A percentile compares a stretch with the other conserved stretches of the same genome.
Conservation (phyloP, 345 rosid species). For the Excoecaria cochinchinensis region DNA sequence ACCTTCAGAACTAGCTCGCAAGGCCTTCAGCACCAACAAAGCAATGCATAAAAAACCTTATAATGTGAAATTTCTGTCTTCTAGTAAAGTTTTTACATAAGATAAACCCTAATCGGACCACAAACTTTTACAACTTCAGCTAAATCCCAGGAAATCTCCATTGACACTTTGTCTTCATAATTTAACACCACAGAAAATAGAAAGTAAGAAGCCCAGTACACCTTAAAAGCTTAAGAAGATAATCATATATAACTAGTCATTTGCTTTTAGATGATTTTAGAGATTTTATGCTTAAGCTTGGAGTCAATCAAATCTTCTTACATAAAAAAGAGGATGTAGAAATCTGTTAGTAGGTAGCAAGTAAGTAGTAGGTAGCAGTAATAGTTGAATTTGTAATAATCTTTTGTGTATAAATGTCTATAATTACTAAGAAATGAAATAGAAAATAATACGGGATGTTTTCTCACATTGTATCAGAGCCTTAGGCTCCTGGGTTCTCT, state of each 20-base stretch:
- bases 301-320: background rate
- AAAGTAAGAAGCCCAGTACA: no score
- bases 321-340: background rate
- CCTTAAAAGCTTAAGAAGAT: background rate
- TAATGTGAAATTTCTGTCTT: background rate
- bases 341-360: no score
- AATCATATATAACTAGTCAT: background rate
- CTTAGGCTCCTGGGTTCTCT: no score
- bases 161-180: background rate
- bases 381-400: no score
- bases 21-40: constrained; percentile 53
- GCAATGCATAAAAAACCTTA: constrained; percentile 12
- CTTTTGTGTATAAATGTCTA: no score
- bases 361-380: no score
- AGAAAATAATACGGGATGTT: no score
- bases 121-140: background rate
- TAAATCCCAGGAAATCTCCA: background rate
- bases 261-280: background rate
- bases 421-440: no score
- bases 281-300: background rate
- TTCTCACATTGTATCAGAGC: no score
- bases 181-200: no score
- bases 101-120: background rate
- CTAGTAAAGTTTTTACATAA: background rate
- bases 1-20: constrained; percentile 63